Base-by-base conservation (phyloP, 805 yeast genomes). In the Metschnikowia koreensis region DNA sequence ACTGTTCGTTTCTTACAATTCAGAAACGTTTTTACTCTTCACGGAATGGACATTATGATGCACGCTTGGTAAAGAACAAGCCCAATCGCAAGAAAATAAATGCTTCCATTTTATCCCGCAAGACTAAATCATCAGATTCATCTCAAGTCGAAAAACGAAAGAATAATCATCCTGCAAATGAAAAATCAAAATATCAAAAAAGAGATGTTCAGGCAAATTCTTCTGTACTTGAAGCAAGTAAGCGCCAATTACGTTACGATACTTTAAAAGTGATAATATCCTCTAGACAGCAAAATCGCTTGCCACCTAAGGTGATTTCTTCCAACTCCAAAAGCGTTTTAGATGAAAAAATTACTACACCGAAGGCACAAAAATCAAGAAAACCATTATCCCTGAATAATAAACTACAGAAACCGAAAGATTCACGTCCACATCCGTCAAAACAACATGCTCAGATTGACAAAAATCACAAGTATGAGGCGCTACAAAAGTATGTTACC, bases 401-500 rank as follows among this genome's bases (percentile, higher is more conserved):
- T 7, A n/a, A n/a, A 9, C 10, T 4, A 22, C 31, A 13, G 28
- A 37, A 38, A 44, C 38, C 22, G 22, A 22, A 22, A 3, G 22
- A 22, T 3, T 4, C 22, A 22, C 4, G 4, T 22, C 22, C 4
- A 4, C 4, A 2, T 22, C 4, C 4, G 2, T 22, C 22, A 22
- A 17, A 13, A 3, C 28, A 27, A 37, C 22, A 36, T 17, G 12
- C 33, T 15, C 6, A 31, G 26, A 37, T 44, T 7, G 66, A 76
- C 5, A 55, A 57, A 31, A 69, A 67, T 45, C 64, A 79, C 44
- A 66, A 73, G 0, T 83, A 79, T 57, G 79, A 78, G 7, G 69
- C 77, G 17, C 60, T 84, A 54, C 66, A 71, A 8, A 73, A 75
- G n/a, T 85, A 86, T 59, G 78, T 77, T 60, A 68, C 76, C 52